phyloP scores from a whole-genome alignment of 305 asterid genomes.

The Rubia balearica region DNA sequence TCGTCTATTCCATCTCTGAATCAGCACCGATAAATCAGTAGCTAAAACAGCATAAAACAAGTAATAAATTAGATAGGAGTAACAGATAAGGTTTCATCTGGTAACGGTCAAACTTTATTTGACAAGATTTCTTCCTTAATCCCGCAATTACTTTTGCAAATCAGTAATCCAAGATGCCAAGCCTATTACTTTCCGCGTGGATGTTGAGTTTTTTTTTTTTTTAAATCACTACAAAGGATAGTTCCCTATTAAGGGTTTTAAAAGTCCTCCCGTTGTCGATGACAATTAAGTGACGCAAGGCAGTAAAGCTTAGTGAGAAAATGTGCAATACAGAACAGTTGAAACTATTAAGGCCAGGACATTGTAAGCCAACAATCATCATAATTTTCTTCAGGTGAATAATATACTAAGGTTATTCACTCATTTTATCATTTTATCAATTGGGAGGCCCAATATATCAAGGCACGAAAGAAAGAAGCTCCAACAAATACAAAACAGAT shows the following conservation, averaged over 20 bases:
- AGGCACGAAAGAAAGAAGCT: not conserved
- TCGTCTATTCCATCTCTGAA: not conserved
- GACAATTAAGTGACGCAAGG: not conserved
- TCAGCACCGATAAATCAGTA: not conserved
- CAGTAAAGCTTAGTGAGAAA: not conserved
- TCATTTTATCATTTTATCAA: not conserved
- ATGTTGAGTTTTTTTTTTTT: too few species aligned
- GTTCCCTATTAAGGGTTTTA: not conserved
- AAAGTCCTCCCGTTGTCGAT: not conserved
- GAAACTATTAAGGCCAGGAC: not conserved
- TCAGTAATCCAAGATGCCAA: not conserved
- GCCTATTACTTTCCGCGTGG: not conserved
- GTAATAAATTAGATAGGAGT: not conserved
- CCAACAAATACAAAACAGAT: not conserved
- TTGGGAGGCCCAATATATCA: not conserved
- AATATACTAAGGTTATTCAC: not conserved
- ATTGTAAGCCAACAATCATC: not conserved
- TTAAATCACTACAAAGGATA: too few species aligned
- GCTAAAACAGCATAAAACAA: not conserved
- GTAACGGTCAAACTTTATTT: not conserved
- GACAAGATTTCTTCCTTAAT: not conserved
- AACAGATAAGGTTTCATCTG: too few species aligned
- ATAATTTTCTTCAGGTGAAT: constrained; percentile 2
- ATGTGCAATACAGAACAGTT: too few species aligned
- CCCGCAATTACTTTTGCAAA: not conserved